Conservation (phyloP, 768 basidiomycete species). For the Kwoniella shandongensis region DNA sequence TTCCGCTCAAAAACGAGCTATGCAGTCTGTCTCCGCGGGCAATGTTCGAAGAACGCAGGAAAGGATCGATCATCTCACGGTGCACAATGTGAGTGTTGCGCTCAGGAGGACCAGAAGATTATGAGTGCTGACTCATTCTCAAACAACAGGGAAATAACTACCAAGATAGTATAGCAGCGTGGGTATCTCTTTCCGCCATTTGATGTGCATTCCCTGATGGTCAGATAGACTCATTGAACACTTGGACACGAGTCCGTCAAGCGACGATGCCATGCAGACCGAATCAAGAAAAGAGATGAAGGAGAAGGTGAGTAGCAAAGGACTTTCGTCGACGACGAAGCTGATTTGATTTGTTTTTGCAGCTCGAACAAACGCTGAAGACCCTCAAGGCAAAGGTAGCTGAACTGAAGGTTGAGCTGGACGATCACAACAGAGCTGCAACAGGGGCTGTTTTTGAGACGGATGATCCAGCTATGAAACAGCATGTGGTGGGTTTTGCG, state of each 20-base stretch:
- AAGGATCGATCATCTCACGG: conserved; percentile 31
- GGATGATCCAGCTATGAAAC: conserved; percentile 30
- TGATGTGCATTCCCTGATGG: neutral
- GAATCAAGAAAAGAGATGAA: conserved; percentile 30
- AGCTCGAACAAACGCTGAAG: conserved; percentile 32
- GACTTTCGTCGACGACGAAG: neutral
- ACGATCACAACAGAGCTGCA: conserved; percentile 18
- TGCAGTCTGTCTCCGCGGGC: conserved; percentile 31
- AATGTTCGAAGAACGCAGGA: conserved; percentile 32
- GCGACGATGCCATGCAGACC: conserved; percentile 15
- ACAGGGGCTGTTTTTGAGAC: conserved; percentile 35
- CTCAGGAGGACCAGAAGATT: neutral
- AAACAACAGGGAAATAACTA: conserved; percentile 31
- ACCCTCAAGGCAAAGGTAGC: conserved; percentile 18
- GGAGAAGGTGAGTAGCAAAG: conserved; percentile 27
- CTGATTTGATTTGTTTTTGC: neutral
- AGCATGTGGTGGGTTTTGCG: conserved; percentile 33
- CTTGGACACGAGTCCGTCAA: conserved; percentile 14
- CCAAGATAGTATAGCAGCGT: conserved; percentile 32
- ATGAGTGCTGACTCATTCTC: neutral
- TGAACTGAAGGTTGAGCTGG: conserved; percentile 23
- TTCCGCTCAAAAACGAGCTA: conserved; percentile 35
- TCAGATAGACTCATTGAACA: conserved; percentile 32
- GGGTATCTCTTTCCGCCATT: neutral
- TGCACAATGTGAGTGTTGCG: conserved; percentile 26